Base-by-base conservation (phyloP, 208 protist species). In the Trypanosoma boissoni region DNA sequence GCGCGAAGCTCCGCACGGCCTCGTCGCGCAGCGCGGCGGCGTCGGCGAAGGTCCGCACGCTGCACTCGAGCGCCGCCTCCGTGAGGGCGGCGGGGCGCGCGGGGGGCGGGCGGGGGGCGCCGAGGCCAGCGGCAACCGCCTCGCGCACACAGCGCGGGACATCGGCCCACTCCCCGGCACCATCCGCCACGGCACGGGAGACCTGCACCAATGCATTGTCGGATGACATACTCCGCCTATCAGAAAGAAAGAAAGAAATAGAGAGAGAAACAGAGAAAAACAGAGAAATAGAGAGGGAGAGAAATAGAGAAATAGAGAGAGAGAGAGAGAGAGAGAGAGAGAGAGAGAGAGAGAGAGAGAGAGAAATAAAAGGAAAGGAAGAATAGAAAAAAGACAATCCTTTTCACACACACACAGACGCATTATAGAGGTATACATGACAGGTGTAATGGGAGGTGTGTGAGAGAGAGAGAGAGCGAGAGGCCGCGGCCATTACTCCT, bases 41-140 rank as follows among this genome's bases (percentile, higher is more conserved):
- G 44, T 94, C 87, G 44, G 77, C 79, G 56, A 94, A 94, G n/a
- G 81, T 91, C 0, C 63, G 64, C 16, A 94, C 73, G 56, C 81
- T 86, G 41, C 69, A 72, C 65, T 91, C 80, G 50, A 94, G 61
- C 28, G 60, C 60, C 31, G 52, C 74, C 44, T 94, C 87, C 18
- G 83, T 77, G 32, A 94, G 73, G 42, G 23, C 42, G 29, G 32
- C 7, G 20, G 10, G 20, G 16, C 31, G 48, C 32, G 41, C 34
- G 29, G 18, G 20, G 52, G 29, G n/a, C 14, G 64, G 58, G 36
- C 18, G 16, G 1, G 51, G 49, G n/a, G 53, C 77, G 43, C 55
- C 60, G 14, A 85, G 60, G 6, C 75, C 60, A 16, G 76, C 42
- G 20, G 88, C 52, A 24, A 93, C 76, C 12, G 78, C 80, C 51